Base-by-base conservation (phyloP, 768 basidiomycete genomes). In the Lyophyllum semitale region DNA sequence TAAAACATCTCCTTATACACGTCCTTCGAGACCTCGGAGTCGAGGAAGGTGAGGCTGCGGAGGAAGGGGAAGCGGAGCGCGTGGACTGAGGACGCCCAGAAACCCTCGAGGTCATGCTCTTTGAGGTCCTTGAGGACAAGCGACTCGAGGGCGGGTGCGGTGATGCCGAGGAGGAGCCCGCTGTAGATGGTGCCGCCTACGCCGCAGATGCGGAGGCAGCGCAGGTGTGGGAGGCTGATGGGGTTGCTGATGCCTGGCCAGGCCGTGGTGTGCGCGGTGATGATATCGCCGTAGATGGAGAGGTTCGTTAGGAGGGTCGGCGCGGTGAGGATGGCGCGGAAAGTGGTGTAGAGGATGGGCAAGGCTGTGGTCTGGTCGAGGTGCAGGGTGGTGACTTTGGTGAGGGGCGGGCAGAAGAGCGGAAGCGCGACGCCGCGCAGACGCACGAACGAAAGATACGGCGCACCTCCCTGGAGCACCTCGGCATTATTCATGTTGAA, bases 381-480 rank as follows among this genome's bases (percentile, higher is more conserved):
- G 54, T 81, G 77, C 18, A 83, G 71, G 0, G 71, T 76, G 23
- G 68, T 73, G 4, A 79, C 60, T 4, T 56, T 53, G 0, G 63
- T 25, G 17, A 79, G 63, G 12, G 68, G 71, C 4, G 78, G 77
- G 1, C 66, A 69, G 53, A 77, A 73, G 35, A 73, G 66, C 38
- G 75, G 67, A 23, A 78, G 66, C 0, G 79, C 77, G 9, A 79
- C 58, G 8, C 79, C 80, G 4, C 77, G 72, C 26, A 83, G 73
- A 7, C 78, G 74, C 12, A 80, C 61, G 37, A 76, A 75, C 13
- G 63, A 59, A 12, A 81, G 66, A 18, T 60, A 61, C 6, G 71
- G 65, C 2, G 68, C 64, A 2, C 68, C 70, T 13, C 58, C 54
- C 11, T 61, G 61, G 54, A 77, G 66, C 8, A 74, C 67, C 41